A percentile compares a stretch with the other conserved stretches of the same genome.
Conservation (phyloP, 192 early-diverging fungal genomes). For the Backusella australiensis region DNA sequence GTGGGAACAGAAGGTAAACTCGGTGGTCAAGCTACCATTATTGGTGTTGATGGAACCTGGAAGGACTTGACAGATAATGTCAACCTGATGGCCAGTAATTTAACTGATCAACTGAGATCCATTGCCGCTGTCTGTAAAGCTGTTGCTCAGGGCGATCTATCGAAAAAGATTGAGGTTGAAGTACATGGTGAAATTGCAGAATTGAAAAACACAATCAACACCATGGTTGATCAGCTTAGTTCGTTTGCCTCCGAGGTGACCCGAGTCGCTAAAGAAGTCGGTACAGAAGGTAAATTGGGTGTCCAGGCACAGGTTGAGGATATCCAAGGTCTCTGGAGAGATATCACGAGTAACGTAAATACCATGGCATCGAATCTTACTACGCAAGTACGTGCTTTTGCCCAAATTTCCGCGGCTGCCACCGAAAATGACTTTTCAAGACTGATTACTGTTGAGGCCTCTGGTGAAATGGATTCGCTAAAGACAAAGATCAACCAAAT, state of each 20-base stretch:
- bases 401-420: conserved; percentile 70
- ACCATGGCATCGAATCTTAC: conserved; percentile 74
- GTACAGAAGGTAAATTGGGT: conserved; percentile 54
- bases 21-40: conserved; percentile 57
- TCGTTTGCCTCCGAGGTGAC: conserved; percentile 64
- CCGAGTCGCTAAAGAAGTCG: conserved; percentile 49
- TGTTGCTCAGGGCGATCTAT: conserved; percentile 63
- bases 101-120: conserved; percentile 66
- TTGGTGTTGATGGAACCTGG: conserved; percentile 66
- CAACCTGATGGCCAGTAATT: conserved; percentile 65
- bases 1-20: conserved; percentile 60
- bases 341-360: conserved; percentile 65
- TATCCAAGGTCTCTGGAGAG: conserved; percentile 65
- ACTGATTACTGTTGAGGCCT: conserved; percentile 76
- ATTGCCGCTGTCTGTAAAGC: conserved; percentile 66
- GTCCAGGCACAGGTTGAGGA: conserved; percentile 49
- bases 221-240: conserved; percentile 65
- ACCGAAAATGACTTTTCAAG: conserved; percentile 71
- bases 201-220: conserved; percentile 69
- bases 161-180: conserved; percentile 62
- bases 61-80: conserved; percentile 67
- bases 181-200: conserved; percentile 68
- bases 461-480: conserved; percentile 82
- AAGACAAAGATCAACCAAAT: conserved; percentile 87
- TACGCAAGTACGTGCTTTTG: conserved; percentile 83